Evolutionary conservation across 225 moss, liverwort and hornwort genomes (phyloP), one percentile per base, ranked within the genome.

Genomic region (Antitrichia curtipendula): DNA sequence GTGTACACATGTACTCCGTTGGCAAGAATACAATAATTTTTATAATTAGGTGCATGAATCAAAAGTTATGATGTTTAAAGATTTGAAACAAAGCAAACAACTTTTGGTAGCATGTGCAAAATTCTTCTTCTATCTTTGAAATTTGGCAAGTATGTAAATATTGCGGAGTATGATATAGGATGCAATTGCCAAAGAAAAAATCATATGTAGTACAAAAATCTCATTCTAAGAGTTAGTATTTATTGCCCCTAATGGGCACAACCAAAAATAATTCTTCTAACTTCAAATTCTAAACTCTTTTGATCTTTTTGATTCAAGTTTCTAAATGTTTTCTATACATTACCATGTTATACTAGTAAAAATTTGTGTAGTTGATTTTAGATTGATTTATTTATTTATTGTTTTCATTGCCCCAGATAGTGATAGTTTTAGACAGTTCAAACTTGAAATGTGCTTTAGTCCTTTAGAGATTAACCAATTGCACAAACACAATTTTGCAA

Each of bases 21-120:
- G 4, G 19, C 1, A 4, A 5, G 12, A 47, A 31, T 47, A 19
- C 18, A 6, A 6, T 10, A 18, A 7, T 25, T 34, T 29, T 72
- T 18, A 31, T 0, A 2, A 47, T 19, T 73, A 0, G 19, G 2
- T 47, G 12, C 2, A 0, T 0, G 0, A 0, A 49, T 49, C 11
- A 29, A 47, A 31, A 31, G 8, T 20, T 20, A 18, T 7, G 0
- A 19, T 49, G 2, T 4, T 0, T 20, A 0, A 32, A 45, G 17
- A 29, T 10, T 72, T 18, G 1, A 2, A 1, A 20, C 4, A 74
- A 49, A 4, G 49, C 1, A 1, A 7, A 1, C 2, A 49, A 74
- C 7, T 31, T 18, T 2, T 0, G 3, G 3, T 2, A 68, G 8
- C 1, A 23, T 68, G 24, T 68, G 40, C 24, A 69, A 68, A 69